Base-by-base conservation (phyloP, 441 rosid genomes). In the Gossypium gossypioides region DNA sequence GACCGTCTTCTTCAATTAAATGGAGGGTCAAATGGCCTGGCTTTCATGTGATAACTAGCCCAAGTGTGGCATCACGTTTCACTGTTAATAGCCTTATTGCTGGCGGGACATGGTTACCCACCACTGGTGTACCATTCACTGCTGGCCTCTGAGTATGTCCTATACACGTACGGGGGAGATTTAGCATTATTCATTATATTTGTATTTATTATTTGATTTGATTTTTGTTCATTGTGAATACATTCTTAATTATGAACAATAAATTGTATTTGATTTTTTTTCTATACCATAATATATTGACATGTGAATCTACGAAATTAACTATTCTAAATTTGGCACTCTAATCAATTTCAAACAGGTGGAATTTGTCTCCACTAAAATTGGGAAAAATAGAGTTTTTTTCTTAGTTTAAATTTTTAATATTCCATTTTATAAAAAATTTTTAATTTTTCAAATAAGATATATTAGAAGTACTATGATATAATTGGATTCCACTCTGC, bases 11-110 rank as follows among this genome's bases (percentile, higher is more conserved):
- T 44, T 87, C 86, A 0, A 83, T 85, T 0, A 74, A 24, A 27
- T 18, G 7, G 15, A 83, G 93, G 60, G 91, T 89, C 16, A 72
- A 69, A 8, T 89, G 93, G 91, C 71, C 72, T 24, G 93, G 93
- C 3, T 85, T 77, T 70, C 88, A 77, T 75, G 83, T 74, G n/a
- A 82, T 89, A 62, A 81, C 74, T 1, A 87, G 83, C 63, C 29
- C 72, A 0, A 51, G 1, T 0, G 83, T 70, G 62, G 93, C 90
- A 10, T 72, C 85, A 0, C 64, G 69, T 54, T 89, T 85, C 72
- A 86, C 86, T 0, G 87, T 83, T 2, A 44, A 56, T 4, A 69
- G 77, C 62, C 83, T 87, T 9, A 60, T 87, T 44, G 84, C 82
- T 0, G 91, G 91, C 9, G 57, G 29, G 24, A 76, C 88, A 2